Evolutionary conservation across 2,329 filamentous ascomycete genomes (phyloP), one percentile per base, ranked within the genome.

Genomic region (Exophiala phaeomuriformis): DNA sequence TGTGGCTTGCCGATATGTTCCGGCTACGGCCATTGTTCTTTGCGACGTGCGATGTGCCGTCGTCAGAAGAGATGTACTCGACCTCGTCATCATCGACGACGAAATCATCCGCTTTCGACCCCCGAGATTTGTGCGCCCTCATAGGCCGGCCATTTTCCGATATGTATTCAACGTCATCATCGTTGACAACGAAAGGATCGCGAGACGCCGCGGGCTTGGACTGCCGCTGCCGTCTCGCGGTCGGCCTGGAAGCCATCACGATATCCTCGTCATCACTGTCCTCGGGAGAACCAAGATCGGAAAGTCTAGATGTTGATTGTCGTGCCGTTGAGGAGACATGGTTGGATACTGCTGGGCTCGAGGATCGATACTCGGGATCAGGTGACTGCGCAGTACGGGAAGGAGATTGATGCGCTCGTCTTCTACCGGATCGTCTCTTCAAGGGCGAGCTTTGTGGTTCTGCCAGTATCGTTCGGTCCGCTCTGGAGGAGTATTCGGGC

Each of bases 211-310:
- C 60, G 57, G 6, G 5, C 10, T 31, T 66, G 52, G 59, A 45
- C 19, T 49, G 49, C 5, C 57, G 51, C 19, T 19, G 19, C 6
- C 55, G 46, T 27, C 44, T 35, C 12, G 45, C 5, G 3, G 51
- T 35, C 12, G 60, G 61, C 39, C 47, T 58, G 2, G 61, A 55
- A 6, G 46, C 47, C 39, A 64, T 55, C 9, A 57, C 45, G 29
- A 47, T 40, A 35, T 67, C 65, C 10, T 66, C 65, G 10, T 62
- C 66, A 46, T 64, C 66, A 33, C 65, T 70, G 29, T 62, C 61
- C 51, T 65, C 65, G 31, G 64, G 43, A 19, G 62, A 63, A 5
- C 59, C 64, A 19, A 65, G 44, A 29, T 55, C 54, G 5, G 59
- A 61, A 10, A 52, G 45, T 8, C 8, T 36, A 4, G 42, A n/a